phyloP scores from a whole-genome alignment of 306 rosid genomes.

The Cucumis hystrix region DNA sequence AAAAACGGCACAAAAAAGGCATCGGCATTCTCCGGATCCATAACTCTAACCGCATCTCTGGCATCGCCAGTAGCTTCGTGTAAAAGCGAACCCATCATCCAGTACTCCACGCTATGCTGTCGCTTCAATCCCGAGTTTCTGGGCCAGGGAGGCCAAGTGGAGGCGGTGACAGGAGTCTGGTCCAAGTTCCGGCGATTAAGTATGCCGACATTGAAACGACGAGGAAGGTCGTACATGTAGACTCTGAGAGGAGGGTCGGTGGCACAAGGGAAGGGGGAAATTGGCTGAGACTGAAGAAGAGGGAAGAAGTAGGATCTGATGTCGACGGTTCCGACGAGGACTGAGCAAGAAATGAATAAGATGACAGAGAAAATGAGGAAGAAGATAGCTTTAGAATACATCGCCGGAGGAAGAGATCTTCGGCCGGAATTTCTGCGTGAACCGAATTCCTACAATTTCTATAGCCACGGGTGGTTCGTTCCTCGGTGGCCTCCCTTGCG shows the following conservation, averaged over 20 bases:
- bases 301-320: slow-evolving; percentile 67
- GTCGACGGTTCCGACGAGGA: slow-evolving; percentile 47
- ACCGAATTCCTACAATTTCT: not conserved
- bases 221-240: slow-evolving; percentile 92
- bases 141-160: slow-evolving; percentile 68
- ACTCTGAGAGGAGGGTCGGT: slow-evolving; percentile 41
- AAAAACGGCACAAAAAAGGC: slow-evolving; percentile 86
- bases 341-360: slow-evolving; percentile 45
- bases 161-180: slow-evolving; percentile 42
- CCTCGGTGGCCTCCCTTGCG: not conserved
- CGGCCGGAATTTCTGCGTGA: not conserved
- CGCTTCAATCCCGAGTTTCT: slow-evolving; percentile 60
- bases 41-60: slow-evolving; percentile 64
- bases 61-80: slow-evolving; percentile 20
- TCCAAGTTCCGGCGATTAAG: slow-evolving; percentile 32
- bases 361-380: slow-evolving; percentile 31
- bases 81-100: slow-evolving; percentile 96
- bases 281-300: slow-evolving; percentile 14
- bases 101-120: slow-evolving; percentile 92
- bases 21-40: slow-evolving; percentile 72
- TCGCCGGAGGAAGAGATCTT: not conserved
- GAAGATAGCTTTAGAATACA: slow-evolving; percentile 42
- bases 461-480: not conserved
- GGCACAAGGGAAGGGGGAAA: slow-evolving; percentile 18
- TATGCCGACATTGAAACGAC: slow-evolving; percentile 80